These are phyloP conservation scores for Dioscorea dumetorum DNA, from an alignment of 106 monocot genomes.

Conservation along the genomic window DNA sequence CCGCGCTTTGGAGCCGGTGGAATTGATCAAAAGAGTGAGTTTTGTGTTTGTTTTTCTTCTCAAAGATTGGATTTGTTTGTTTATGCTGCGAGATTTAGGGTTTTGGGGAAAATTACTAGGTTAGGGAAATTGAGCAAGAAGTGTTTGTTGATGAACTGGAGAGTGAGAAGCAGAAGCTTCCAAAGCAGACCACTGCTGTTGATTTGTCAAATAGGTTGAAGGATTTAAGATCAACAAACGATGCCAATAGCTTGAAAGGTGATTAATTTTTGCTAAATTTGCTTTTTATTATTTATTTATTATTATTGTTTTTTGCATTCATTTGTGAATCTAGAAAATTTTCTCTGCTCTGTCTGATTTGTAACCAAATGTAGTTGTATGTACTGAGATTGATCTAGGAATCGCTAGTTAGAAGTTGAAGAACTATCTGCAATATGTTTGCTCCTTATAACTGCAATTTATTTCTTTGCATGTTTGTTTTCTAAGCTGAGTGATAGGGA, in stretches of 20 bases:
- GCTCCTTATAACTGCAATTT: too few species aligned
- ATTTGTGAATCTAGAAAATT: background rate
- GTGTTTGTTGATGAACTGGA: background rate
- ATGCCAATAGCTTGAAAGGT: slow-evolving; percentile 7
- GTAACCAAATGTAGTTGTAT: background rate
- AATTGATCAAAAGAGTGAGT: slow-evolving; percentile 6
- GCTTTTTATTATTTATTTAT: background rate
- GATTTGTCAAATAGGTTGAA: slow-evolving; percentile 11
- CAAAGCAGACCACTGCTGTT: slow-evolving; percentile 1
- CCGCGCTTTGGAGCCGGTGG: background rate
- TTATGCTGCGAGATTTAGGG: background rate
- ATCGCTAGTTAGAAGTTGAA: too few species aligned
- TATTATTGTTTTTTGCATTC: background rate
- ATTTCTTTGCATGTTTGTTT: too few species aligned
- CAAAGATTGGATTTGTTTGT: background rate
- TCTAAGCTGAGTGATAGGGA: too few species aligned
- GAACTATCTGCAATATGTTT: too few species aligned
- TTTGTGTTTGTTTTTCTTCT: background rate
- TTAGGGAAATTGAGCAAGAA: slow-evolving; percentile 10
- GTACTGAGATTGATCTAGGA: background rate
- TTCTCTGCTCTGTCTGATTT: background rate
- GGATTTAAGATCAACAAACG: slow-evolving; percentile 5
- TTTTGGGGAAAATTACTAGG: background rate
- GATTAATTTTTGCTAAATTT: background rate
- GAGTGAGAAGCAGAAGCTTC: background rate